phyloP scores from a whole-genome alignment of 2,329 filamentous ascomycete genomes.

The Pestalotiopsis sp. region DNA sequence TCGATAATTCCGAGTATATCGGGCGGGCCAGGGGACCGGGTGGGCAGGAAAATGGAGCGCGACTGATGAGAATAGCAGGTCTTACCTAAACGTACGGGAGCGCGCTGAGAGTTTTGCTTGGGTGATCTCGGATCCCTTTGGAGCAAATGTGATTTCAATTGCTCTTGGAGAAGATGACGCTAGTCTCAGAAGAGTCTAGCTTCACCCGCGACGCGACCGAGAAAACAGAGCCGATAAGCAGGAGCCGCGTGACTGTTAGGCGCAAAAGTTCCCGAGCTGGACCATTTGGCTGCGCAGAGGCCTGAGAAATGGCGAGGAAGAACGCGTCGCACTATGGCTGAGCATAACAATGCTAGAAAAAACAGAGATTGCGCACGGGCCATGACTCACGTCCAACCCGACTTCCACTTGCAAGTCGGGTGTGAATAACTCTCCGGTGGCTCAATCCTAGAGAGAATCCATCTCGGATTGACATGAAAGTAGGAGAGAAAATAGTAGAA shows the following conservation, averaged over 20 bases:
- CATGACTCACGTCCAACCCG: not conserved
- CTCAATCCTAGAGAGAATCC: not conserved
- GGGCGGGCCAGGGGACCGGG: conserved; percentile 16
- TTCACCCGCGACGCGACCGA: not conserved
- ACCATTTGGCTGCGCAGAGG: not conserved
- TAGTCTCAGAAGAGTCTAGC: conserved; percentile 4
- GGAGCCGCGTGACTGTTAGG: not conserved
- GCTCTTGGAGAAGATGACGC: conserved; percentile 8
- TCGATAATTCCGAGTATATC: conserved; percentile 21
- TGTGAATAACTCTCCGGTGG: not conserved
- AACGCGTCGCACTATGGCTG: not conserved
- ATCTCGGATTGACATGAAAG: not conserved
- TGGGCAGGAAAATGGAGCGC: conserved; percentile 17
- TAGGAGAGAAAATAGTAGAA: not conserved
- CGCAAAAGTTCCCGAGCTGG: not conserved
- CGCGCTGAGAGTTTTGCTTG: conserved; percentile 21
- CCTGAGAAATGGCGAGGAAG: not conserved
- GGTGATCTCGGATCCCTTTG: conserved; percentile 10
- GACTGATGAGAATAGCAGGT: conserved; percentile 16
- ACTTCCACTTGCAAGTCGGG: not conserved
- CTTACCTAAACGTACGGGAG: conserved; percentile 26
- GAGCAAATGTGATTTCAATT: conserved; percentile 12
- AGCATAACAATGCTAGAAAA: not conserved
- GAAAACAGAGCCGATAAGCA: not conserved
- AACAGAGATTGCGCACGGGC: not conserved